Evolutionary conservation across 2,329 filamentous ascomycete genomes (phyloP), one percentile per base, ranked within the genome.

Genomic region (Pseudogymnoascus sp.): DNA sequence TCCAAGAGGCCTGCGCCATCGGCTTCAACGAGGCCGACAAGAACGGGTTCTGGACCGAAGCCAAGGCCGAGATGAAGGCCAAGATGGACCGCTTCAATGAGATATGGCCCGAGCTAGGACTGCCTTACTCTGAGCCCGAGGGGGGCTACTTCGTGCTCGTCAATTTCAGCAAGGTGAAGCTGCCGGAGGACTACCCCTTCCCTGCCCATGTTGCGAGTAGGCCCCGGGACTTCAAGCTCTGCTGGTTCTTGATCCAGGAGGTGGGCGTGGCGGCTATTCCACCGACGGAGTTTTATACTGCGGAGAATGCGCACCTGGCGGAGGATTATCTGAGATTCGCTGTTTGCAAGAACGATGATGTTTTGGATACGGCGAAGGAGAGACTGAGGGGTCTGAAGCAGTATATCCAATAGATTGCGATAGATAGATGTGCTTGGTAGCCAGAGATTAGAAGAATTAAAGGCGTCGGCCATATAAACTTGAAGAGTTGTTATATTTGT

Each of bases 111-210:
- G 90, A 93, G 77, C 82, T 93, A 6, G 84, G 81, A 15, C 80
- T 93, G 60, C 88, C 89, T 19, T 68, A 62, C 35, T 67, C 64
- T 1, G 88, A 96, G 65, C 95, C 95, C 4, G 93, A 99, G 76
- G 95, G 95, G 62, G 95, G 95, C 19, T 99, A 99, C 80, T 99
- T 99, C 73, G 91, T 99, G 40, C 85, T 99, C 62, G 95, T 91
- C 67, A 99, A 99, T 78, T 87, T 97, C 82, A 81, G 85, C 64
- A 93, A 93, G 74, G 91, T 99, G 64, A 86, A 89, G 74, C 74
- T 99, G 4, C 95, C 95, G 0, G 82, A 82, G 4, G 87, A 87
- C 73, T 99, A 97, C 75, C 84, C 88, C 0, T 97, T 97, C 80
- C 95, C 95, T 28, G 81, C 87, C 1, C 91, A 97, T 73, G 93